phyloP scores from a whole-genome alignment of 2,329 filamentous ascomycete species.

The Myriosclerotinia curreyana region DNA sequence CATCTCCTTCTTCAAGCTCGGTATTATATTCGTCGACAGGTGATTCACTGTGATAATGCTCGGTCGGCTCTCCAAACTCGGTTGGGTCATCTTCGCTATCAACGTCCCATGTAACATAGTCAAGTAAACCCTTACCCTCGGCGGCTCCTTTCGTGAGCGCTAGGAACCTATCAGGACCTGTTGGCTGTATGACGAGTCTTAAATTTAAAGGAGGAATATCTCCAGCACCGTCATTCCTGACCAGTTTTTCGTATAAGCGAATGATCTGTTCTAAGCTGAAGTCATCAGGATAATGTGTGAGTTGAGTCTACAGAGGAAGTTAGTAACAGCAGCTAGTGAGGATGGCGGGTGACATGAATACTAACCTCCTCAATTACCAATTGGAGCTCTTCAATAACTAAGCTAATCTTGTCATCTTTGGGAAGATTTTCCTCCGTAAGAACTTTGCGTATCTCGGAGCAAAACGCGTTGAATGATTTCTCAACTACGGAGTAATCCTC shows the following conservation, averaged over 20 bases:
- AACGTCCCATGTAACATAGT: conserved; percentile 33
- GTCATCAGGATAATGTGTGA: conserved; percentile 47
- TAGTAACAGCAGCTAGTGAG: conserved; percentile 33
- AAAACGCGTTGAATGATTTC: conserved; percentile 52
- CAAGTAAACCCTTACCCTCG: conserved; percentile 51
- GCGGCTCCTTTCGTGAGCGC: conserved; percentile 51
- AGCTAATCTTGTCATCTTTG: conserved; percentile 55
- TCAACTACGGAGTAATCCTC: conserved; percentile 54
- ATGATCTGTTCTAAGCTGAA: conserved; percentile 56
- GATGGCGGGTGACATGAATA: conserved; percentile 20
- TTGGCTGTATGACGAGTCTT: conserved; percentile 51
- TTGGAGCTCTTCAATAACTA: conserved; percentile 54
- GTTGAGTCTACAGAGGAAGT: conserved; percentile 40
- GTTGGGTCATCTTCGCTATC: conserved; percentile 30
- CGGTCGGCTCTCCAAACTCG: conserved; percentile 23
- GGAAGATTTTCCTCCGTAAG: conserved; percentile 51
- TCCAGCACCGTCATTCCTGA: conserved; percentile 55
- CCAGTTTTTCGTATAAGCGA: conserved; percentile 56
- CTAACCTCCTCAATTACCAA: conserved; percentile 57
- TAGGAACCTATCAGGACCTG: conserved; percentile 51
- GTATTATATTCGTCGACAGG: not conserved
- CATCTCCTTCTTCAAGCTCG: not conserved
- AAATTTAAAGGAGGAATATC: conserved; percentile 57
- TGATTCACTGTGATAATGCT: conserved; percentile 19
- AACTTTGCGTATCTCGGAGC: conserved; percentile 53